Evolutionary conservation across 768 basidiomycete species (phyloP), one percentile per base, ranked within the genome.

Genomic region (Tephrocybe rancida): DNA sequence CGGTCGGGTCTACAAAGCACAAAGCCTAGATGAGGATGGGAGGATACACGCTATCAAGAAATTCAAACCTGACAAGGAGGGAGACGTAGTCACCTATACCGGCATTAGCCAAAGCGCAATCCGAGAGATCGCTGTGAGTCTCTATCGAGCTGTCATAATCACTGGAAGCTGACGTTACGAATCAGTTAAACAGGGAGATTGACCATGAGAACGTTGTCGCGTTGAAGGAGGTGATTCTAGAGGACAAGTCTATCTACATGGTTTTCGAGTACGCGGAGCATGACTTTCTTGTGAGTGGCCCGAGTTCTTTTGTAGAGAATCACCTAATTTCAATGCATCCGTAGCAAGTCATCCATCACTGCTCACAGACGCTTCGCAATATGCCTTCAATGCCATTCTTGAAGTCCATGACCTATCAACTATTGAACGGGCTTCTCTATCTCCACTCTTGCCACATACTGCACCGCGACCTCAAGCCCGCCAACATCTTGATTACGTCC

Each of bases 61-160:
- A 70, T 98, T 98, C 78, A 99, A 99, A 67, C 97, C 96, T 0
- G 97, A 99, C 79, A 98, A 98, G 71, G 97, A 99, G 73, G 96
- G 96, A 19, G 97, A 98, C 65, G 86, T 95, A 1, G 74, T 89
- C 47, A 94, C 94, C 0, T 99, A 98, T 68, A 98, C 96, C 9
- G 97, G 96, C 2, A 94, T 99, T 62, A 95, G 92, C 68, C 97
- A 99, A 73, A 96, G 93, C 71, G 97, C 96, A 3, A 92, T 94
- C 61, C 80, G 97, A 54, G 97, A 99, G 70, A 98, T 98, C 59
- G 92, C 95, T 49, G 95, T 95, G 59, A 61, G 90, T 75, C 19
- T 30, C 21, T 13, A 24, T 25, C n/a, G 16, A 16, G 11, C 18
- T 3, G n/a, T 39, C 1, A 24, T 57, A 45, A 43, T 68, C 37